A percentile compares a stretch with the other conserved stretches of the same genome.
Evolutionary conservation across 768 basidiomycete genomes (phyloP).

Genomic region (Tylopilus subfusipes): DNA sequence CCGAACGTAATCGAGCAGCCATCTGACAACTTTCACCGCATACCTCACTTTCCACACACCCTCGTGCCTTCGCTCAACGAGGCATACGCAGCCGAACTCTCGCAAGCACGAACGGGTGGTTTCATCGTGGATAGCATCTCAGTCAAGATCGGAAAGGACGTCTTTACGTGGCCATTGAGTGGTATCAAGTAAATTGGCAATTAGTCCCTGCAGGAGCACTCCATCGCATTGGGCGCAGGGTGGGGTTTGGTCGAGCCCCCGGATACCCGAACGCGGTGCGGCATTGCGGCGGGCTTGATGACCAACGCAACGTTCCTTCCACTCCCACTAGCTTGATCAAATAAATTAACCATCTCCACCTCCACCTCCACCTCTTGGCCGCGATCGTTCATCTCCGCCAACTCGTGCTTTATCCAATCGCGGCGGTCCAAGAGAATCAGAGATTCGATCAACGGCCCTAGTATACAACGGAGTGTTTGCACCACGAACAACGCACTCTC

Average conservation of each 20-base stretch:
- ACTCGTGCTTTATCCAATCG: conserved; percentile 49
- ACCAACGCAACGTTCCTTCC: conserved; percentile 68
- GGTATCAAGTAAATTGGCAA: conserved; percentile 13
- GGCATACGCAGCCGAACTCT: conserved; percentile 41
- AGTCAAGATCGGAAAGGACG: conserved; percentile 70
- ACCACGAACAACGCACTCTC: conserved; percentile 52
- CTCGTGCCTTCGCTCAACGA: conserved; percentile 50
- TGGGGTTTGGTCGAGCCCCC: conserved; percentile 2
- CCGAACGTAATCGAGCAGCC: conserved; percentile 6
- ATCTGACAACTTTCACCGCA: conserved; percentile 39
- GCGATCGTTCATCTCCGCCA: conserved; percentile 24
- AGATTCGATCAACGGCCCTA: conserved; percentile 67
- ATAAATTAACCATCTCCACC: conserved; percentile 58
- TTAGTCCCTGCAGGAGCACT: conserved; percentile 6
- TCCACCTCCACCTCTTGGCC: conserved; percentile 36
- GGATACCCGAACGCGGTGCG: conserved; percentile 7
- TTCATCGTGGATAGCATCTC: conserved; percentile 55
- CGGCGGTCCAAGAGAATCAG: conserved; percentile 61
- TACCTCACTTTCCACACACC: conserved; percentile 48
- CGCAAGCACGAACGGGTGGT: conserved; percentile 40
- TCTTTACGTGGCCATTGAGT: conserved; percentile 43
- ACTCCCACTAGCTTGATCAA: conserved; percentile 70
- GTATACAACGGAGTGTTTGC: conserved; percentile 62
- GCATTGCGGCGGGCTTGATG: conserved; percentile 34
- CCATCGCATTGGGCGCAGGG: conserved; percentile 5